Percentiles rank a stretch among this genome's conserved stretches.
Conservation (phyloP, 441 rosid genomes). For the Eutrema salsugineum region DNA sequence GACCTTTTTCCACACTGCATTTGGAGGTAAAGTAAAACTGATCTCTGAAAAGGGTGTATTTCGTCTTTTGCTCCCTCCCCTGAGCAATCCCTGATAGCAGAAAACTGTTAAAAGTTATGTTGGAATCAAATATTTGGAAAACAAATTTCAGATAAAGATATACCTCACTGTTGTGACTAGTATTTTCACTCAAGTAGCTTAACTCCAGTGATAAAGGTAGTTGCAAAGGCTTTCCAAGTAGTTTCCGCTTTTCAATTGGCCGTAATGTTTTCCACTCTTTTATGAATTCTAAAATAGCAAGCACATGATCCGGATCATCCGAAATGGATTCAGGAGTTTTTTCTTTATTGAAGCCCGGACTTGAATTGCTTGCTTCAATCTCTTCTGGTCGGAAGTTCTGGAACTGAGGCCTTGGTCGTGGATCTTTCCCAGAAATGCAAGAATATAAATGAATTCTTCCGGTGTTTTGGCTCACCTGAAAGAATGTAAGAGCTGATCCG, state of each 20-base stretch:
- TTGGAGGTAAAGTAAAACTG: slow-evolving; percentile 64
- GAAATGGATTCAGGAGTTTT: slow-evolving; percentile 28
- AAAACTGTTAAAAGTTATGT: background rate
- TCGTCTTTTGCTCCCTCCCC: slow-evolving; percentile 88
- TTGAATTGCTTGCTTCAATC: slow-evolving; percentile 43
- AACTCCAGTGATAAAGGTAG: slow-evolving; percentile 82
- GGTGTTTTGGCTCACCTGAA: slow-evolving; percentile 87
- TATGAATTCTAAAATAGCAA: slow-evolving; percentile 54
- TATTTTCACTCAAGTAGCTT: slow-evolving; percentile 80
- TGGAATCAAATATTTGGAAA: background rate
- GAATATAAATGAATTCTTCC: slow-evolving; percentile 91
- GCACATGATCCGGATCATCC: slow-evolving; percentile 40
- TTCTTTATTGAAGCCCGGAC: slow-evolving; percentile 28
- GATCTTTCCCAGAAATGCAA: slow-evolving; percentile 66
- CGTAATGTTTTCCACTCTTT: slow-evolving; percentile 77
- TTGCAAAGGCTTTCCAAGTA: slow-evolving; percentile 86
- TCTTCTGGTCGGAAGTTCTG: slow-evolving; percentile 86
- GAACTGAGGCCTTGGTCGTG: slow-evolving; percentile 79
- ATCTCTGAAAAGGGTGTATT: slow-evolving; percentile 67
- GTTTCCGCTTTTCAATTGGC: slow-evolving; percentile 74
- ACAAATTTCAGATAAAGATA: slow-evolving; percentile 4
- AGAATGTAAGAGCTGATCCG: background rate
- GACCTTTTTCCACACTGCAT: slow-evolving; percentile 78
- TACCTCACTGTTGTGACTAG: slow-evolving; percentile 67
- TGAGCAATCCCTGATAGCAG: slow-evolving; percentile 75